phyloP scores from a whole-genome alignment of 2,329 filamentous ascomycete genomes.

The Penicillium sp. region DNA sequence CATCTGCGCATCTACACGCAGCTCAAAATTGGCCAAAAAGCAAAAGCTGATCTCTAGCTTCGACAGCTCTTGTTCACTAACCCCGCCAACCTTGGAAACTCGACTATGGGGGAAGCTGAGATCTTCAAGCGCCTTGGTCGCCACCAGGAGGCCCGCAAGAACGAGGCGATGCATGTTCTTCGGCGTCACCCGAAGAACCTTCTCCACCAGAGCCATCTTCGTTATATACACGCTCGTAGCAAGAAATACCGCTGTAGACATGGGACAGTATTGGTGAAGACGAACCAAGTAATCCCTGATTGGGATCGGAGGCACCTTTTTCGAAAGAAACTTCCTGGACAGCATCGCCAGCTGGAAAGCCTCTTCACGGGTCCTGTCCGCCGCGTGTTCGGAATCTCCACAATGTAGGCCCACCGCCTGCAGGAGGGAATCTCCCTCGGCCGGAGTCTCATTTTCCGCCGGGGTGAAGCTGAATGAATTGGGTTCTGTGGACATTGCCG shows the following conservation, averaged over 20 bases:
- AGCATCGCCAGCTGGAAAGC: slow-evolving; percentile 81
- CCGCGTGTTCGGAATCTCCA: slow-evolving; percentile 40
- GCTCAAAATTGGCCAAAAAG: slow-evolving; percentile 80
- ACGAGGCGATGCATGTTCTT: slow-evolving; percentile 85
- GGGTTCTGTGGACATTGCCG: slow-evolving; percentile 8
- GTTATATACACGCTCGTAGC: slow-evolving; percentile 86
- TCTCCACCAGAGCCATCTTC: slow-evolving; percentile 73
- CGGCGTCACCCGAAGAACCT: slow-evolving; percentile 74
- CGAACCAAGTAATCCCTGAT: slow-evolving; percentile 82
- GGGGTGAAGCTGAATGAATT: slow-evolving; percentile 50
- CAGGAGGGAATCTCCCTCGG: slow-evolving; percentile 21
- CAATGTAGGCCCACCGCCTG: slow-evolving; percentile 36
- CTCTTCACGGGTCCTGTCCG: slow-evolving; percentile 70
- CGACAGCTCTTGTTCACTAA: slow-evolving; percentile 76
- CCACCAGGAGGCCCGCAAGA: slow-evolving; percentile 78
- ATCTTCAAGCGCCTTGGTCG: slow-evolving; percentile 95
- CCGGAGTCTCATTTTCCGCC: slow-evolving; percentile 28
- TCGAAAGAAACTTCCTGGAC: slow-evolving; percentile 90
- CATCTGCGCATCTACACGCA: slow-evolving; percentile 62
- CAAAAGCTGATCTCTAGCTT: slow-evolving; percentile 87
- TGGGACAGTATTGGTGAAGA: slow-evolving; percentile 86
- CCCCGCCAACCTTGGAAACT: slow-evolving; percentile 83
- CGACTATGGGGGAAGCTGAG: slow-evolving; percentile 80
- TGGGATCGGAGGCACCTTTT: slow-evolving; percentile 77
- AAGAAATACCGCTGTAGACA: slow-evolving; percentile 91